Conservation (phyloP, 495 filamentous ascomycete genomes). For the Tuber microsphaerosporum region DNA sequence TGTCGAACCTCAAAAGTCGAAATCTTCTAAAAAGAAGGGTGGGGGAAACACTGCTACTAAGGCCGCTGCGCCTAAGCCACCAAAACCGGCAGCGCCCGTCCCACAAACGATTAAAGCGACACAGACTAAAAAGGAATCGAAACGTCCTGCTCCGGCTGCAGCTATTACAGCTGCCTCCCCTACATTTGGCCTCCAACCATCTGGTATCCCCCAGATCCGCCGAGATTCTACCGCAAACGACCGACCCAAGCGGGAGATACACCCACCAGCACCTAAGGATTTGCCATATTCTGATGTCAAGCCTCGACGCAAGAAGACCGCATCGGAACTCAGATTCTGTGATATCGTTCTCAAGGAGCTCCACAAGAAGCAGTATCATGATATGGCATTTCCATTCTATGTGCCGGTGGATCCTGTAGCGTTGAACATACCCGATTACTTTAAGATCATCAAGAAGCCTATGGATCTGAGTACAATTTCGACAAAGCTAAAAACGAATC, state of each 20-base stretch:
- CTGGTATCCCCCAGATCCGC: constrained; percentile 84
- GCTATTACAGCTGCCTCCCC: constrained; percentile 50
- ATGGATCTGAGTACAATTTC: constrained; percentile 83
- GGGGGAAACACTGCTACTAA: constrained; percentile 46
- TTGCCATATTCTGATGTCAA: constrained; percentile 73
- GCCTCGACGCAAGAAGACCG: constrained; percentile 85
- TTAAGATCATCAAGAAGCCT: constrained; percentile 86
- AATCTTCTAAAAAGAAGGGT: constrained; percentile 51
- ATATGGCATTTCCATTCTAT: constrained; percentile 63
- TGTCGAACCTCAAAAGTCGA: constrained; percentile 49
- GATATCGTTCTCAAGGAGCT: constrained; percentile 73
- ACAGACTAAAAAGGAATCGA: constrained; percentile 42
- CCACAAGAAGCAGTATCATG: constrained; percentile 61
- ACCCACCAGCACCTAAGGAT: constrained; percentile 79
- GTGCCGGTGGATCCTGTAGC: constrained; percentile 86
- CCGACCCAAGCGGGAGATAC: constrained; percentile 88
- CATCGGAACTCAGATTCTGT: constrained; percentile 83
- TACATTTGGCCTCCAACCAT: constrained; percentile 73
- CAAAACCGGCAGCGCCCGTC: constrained; percentile 29
- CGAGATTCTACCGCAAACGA: constrained; percentile 72
- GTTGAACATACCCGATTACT: constrained; percentile 86
- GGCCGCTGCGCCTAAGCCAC: constrained; percentile 36
- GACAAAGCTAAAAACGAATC: constrained; percentile 67
- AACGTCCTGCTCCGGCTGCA: constrained; percentile 46
- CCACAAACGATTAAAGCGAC: constrained; percentile 38